Conservation (phyloP, 1,284 basidiomycete species). For the Ustilago bromivora region DNA sequence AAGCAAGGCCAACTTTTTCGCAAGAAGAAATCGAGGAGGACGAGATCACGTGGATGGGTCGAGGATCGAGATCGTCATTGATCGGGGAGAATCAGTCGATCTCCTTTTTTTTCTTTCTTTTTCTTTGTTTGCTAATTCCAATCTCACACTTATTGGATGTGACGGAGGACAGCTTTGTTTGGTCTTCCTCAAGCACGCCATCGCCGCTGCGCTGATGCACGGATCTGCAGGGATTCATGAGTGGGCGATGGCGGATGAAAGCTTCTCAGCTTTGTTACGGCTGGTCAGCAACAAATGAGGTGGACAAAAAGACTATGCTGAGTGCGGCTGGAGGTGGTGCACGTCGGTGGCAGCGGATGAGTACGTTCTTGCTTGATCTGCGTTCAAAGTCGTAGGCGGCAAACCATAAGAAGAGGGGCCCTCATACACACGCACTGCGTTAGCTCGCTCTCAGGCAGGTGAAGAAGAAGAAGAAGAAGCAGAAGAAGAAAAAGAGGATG, state of each 20-base stretch:
- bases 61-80: neutral
- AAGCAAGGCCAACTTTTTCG: constrained; percentile 26
- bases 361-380: constrained; percentile 40
- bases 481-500: neutral
- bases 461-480: neutral
- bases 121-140: neutral
- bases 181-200: constrained; percentile 35
- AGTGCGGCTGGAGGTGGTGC: constrained; percentile 5
- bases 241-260: constrained; percentile 8
- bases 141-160: constrained; percentile 20
- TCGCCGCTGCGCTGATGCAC: constrained; percentile 21
- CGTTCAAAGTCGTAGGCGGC: constrained; percentile 3
- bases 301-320: neutral
- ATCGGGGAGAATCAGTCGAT: neutral
- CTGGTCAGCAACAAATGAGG: constrained; percentile 12
- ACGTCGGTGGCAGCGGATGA: constrained; percentile 13
- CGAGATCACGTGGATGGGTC: constrained; percentile 30
- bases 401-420: no score
- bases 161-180: constrained; percentile 4
- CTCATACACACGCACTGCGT: no score
- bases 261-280: neutral
- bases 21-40: constrained; percentile 28
- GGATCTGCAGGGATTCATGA: constrained; percentile 9
- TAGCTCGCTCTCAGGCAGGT: neutral
- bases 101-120: neutral